Percentiles rank a stretch among this genome's conserved stretches.
Conservation (phyloP, 1,284 basidiomycete species). For the Pholiota adiposa region DNA sequence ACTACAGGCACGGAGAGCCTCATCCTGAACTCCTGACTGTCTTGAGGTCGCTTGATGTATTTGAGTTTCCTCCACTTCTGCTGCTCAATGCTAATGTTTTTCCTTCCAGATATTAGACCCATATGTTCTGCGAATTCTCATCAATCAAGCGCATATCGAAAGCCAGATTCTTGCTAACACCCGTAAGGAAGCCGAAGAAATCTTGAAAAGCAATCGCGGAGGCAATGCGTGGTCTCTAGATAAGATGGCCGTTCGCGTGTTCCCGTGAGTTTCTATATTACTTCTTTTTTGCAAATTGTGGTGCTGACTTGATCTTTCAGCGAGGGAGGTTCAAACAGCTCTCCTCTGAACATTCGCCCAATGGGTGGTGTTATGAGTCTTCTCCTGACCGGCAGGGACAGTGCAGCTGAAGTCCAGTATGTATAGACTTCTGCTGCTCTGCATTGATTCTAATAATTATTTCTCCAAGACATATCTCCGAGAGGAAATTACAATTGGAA, state of each 20-base stretch:
- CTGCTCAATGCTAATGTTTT: background rate
- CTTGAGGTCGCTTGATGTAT: conserved; percentile 81
- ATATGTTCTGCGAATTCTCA: conserved; percentile 80
- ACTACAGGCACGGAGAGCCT: conserved; percentile 75
- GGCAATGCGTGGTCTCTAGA: conserved; percentile 68
- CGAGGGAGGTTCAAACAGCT: conserved; percentile 64
- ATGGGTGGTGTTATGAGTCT: conserved; percentile 47
- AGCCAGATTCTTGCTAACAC: conserved; percentile 64
- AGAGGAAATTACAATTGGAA: conserved; percentile 15
- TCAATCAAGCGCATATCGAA: conserved; percentile 81
- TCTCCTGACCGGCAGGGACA: conserved; percentile 52
- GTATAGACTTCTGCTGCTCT: conserved; percentile 5
- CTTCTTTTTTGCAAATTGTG: background rate
- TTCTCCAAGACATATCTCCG: conserved; percentile 17
- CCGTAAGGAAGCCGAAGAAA: conserved; percentile 62
- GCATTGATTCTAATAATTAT: background rate
- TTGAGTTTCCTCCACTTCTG: background rate
- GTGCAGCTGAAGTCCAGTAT: conserved; percentile 38
- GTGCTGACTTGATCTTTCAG: conserved; percentile 38
- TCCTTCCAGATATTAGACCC: conserved; percentile 68
- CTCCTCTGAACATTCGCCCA: conserved; percentile 37
- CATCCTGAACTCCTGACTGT: conserved; percentile 68
- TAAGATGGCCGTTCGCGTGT: conserved; percentile 62
- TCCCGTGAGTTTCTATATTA: conserved; percentile 47
- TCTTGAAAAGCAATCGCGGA: conserved; percentile 50